Evolutionary conservation across 345 rosid species (phyloP), one percentile per base, ranked within the genome.

Genomic region (Acer campestre): DNA sequence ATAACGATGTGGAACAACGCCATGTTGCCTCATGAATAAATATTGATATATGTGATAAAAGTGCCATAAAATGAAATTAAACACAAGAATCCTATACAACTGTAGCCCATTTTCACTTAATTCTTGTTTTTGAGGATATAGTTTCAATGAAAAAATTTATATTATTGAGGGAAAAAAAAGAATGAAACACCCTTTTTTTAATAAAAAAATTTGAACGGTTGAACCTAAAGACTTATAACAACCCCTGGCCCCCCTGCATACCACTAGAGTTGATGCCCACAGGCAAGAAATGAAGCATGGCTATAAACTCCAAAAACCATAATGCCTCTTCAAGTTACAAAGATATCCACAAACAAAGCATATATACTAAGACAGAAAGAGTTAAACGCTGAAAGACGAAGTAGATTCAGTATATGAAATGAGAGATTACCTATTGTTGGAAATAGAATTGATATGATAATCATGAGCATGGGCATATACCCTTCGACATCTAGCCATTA

Each of bases 401-500:
- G 56, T 25, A 35, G 71, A 63, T 27, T 49, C 25, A 74, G 23
- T 48, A 70, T 49, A 64, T 73, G 25, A 5, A 63, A 66, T 71
- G 16, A n/a, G 62, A 68, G 51, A 42, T 61, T 74, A 94, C 99
- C 98, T 96, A 83, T 94, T 96, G 84, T 86, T 94, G 68, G 98
- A 96, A 77, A 96, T 96, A 48, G 98, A 96, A 89, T 94, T 94
- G 82, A 96, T 92, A 83, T 96, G 99, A 89, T 96, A 96, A 83
- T 96, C 98, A 87, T 96, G 99, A 75, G 99, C 99, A 82, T 96
- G 98, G 69, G 98, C 93, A 88, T 94, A 96, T 38, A 94, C 91
- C 85, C 98, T 90, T 62, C 99, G 94, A 81, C 98, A 94, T 88
- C 97, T 86, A 38, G 99, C 99, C 78, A 96, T 75, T 79, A 88